Conservation (phyloP, 805 yeast species). For the Ogataea philodendri region DNA sequence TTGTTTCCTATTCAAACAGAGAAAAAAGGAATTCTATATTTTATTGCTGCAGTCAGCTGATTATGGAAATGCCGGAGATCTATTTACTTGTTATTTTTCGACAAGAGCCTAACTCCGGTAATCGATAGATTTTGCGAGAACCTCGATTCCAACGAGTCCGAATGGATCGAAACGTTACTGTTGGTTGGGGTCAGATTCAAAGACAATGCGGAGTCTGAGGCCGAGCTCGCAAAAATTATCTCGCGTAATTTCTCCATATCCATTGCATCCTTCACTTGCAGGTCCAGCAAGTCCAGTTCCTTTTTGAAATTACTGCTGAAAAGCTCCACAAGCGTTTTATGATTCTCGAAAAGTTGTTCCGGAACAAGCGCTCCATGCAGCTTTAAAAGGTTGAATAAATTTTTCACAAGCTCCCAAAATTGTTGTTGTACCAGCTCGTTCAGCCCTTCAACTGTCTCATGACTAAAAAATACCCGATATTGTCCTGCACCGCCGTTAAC, state of each 20-base stretch:
- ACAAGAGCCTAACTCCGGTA: constrained; percentile 6
- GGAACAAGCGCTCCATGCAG: constrained; percentile 69
- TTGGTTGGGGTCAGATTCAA: constrained; percentile 9
- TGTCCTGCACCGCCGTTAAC: constrained; percentile 91
- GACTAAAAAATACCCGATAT: constrained; percentile 64
- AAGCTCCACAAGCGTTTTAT: constrained; percentile 60
- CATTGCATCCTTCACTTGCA: constrained; percentile 26
- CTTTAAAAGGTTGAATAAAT: constrained; percentile 61
- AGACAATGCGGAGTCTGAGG: constrained; percentile 1
- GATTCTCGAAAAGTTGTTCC: constrained; percentile 54
- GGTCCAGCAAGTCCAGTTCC: constrained; percentile 52
- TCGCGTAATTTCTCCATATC: constrained; percentile 17
- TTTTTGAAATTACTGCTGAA: constrained; percentile 64
- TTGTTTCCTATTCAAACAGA: not conserved
- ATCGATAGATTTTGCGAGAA: constrained; percentile 16
- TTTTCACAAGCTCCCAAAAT: constrained; percentile 66
- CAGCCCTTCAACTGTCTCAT: constrained; percentile 26
- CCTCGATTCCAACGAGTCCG: constrained; percentile 20
- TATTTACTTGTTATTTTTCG: constrained; percentile 2
- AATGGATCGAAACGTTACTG: constrained; percentile 18
- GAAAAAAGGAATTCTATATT: no score
- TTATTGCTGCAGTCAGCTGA: no score
- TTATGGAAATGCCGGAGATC: constrained; percentile 6
- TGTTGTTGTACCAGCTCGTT: constrained; percentile 41
- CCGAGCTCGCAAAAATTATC: not conserved